phyloP scores from a whole-genome alignment of 192 early-diverging fungal genomes.

The Thoreauomyces humboldtii region DNA sequence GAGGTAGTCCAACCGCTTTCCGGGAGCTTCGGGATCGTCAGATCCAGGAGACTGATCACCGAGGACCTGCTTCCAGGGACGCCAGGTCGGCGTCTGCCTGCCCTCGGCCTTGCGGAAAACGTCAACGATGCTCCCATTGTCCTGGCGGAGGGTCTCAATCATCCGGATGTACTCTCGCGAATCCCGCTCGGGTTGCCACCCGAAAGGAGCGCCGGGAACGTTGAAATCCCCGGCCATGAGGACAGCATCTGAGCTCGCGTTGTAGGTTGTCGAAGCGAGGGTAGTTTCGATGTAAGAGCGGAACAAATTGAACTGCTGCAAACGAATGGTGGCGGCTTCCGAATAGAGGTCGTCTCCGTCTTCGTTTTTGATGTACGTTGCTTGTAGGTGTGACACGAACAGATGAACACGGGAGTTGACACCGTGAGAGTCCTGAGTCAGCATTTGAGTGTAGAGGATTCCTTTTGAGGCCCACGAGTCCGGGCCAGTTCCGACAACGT shows the following conservation, averaged over 20 bases:
- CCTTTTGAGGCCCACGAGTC: conserved; percentile 20
- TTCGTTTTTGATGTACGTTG: conserved; percentile 25
- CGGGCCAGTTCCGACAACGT: conserved; percentile 1
- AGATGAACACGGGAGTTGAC: conserved; percentile 5
- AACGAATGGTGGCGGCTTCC: conserved; percentile 2
- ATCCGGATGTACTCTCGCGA: conserved; percentile 20
- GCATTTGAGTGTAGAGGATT: conserved; percentile 10
- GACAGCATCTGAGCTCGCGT: conserved; percentile 14
- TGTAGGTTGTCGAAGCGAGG: neutral
- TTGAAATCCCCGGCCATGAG: conserved; percentile 27
- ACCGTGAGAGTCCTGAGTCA: neutral
- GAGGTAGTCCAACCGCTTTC: conserved; percentile 30
- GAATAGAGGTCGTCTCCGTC: conserved; percentile 20
- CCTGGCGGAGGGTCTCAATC: neutral
- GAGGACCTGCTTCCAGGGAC: conserved; percentile 4
- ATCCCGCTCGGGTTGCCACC: conserved; percentile 12
- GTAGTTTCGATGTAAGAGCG: neutral
- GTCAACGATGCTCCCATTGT: neutral
- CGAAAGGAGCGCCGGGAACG: conserved; percentile 23
- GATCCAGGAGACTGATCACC: neutral
- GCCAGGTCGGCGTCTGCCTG: conserved; percentile 18
- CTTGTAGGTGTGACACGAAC: conserved; percentile 24
- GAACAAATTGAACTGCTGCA: conserved; percentile 8
- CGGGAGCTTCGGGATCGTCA: neutral
- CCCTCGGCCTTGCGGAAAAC: neutral